Evolutionary conservation across 306 rosid species (phyloP).

Genomic region (Inga oerstediana): DNA sequence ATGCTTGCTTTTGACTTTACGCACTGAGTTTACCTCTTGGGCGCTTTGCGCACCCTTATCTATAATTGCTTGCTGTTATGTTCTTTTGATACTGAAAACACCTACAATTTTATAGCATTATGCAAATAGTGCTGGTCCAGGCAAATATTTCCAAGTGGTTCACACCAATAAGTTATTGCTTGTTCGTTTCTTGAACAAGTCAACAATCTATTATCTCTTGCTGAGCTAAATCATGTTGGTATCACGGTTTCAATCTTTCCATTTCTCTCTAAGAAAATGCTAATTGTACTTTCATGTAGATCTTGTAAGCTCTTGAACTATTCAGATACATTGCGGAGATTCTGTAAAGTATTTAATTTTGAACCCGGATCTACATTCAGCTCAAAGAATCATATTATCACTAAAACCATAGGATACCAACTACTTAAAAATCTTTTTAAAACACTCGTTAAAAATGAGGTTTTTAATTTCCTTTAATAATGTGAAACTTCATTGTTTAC

Average conservation of each 20-base stretch:
- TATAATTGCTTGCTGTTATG: background rate
- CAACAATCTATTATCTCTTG: background rate
- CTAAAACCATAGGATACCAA: background rate
- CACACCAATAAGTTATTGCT: background rate
- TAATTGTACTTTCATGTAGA: slow-evolving; percentile 8
- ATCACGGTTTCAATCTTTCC: background rate
- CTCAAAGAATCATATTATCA: background rate
- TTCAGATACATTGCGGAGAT: slow-evolving; percentile 1
- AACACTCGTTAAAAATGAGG: background rate
- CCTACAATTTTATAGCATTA: background rate
- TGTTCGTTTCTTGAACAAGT: background rate
- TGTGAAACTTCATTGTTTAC: background rate
- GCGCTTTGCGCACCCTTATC: background rate
- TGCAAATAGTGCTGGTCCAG: background rate
- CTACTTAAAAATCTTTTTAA: background rate
- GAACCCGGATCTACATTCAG: background rate
- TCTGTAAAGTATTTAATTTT: background rate
- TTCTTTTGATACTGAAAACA: background rate
- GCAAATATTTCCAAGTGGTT: slow-evolving; percentile 1
- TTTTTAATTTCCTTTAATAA: background rate
- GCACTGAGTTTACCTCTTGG: background rate
- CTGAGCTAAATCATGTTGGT: slow-evolving; percentile 5
- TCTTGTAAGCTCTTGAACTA: slow-evolving; percentile 3
- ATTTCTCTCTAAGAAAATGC: slow-evolving; percentile 3
- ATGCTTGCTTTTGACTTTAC: background rate